phyloP scores from a whole-genome alignment of 202 grass and related monocot species.

The Schoenoplectus tabernaemontani region DNA sequence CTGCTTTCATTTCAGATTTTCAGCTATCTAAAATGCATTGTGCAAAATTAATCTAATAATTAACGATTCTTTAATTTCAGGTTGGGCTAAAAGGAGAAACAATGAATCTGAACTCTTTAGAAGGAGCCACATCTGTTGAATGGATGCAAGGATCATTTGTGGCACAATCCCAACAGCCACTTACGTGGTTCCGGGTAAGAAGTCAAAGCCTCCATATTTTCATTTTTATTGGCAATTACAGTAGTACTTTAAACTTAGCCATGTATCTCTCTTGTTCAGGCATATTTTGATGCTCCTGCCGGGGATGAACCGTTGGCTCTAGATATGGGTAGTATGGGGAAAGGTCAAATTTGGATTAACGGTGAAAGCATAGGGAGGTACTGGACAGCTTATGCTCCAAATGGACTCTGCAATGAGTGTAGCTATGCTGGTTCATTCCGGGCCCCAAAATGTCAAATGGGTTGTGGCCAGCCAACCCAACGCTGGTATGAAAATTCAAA shows the following conservation, averaged over 20 bases:
- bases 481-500: conserved; percentile 56
- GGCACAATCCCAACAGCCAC: conserved; percentile 61
- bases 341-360: conserved; percentile 95
- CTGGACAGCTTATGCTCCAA: conserved; percentile 51
- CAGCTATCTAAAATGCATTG: not conserved
- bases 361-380: conserved; percentile 94
- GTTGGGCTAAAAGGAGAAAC: conserved; percentile 93
- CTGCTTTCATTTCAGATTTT: not conserved
- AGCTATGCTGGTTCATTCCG: conserved; percentile 63
- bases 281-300: conserved; percentile 73
- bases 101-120: conserved; percentile 88
- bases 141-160: conserved; percentile 80
- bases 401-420: conserved; percentile 55
- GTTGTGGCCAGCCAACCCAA: conserved; percentile 73
- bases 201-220: not conserved
- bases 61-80: conserved; percentile 29
- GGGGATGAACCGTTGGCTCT: conserved; percentile 86
- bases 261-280: conserved; percentile 25
- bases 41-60: not conserved
- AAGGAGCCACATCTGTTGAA: conserved; percentile 75
- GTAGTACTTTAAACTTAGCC: not conserved
- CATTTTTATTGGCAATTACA: not conserved
- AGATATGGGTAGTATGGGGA: conserved; percentile 97
- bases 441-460: conserved; percentile 63
- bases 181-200: conserved; percentile 91